Evolutionary conservation across 139 green algal genomes (phyloP), one percentile per base, ranked within the genome.

Genomic region (Yamagishiella unicocca): DNA sequence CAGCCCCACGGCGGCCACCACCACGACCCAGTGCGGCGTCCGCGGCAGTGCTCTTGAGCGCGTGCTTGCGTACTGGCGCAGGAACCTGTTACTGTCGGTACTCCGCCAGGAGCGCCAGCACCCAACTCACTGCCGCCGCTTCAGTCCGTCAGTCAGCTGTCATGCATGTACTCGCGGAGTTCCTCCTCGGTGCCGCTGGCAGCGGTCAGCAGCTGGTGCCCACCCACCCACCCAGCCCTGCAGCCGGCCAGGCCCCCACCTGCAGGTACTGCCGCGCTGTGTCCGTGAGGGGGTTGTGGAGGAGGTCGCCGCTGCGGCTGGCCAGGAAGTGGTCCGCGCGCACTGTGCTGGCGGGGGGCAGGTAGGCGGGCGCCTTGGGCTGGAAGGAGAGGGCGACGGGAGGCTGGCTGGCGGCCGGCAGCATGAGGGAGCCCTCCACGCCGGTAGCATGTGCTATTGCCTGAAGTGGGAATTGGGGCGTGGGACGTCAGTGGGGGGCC

Each of bases 251-350:
- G 53, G 25, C 12, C 66, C 24, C 17, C 25, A 80, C 82, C 82
- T 87, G 38, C 45, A 90, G 87, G 61, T 88, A 90, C 37, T 75
- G 55, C 25, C 73, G 61, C 0, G 87, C 80, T 1, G 82, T 62
- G 21, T 87, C 85, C 37, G 85, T 90, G 25, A 88, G 64, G 45
- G 89, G 89, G 25, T 82, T 82, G 45, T 83, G 80, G 37, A 73
- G 45, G 42, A 90, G 35, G 6, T 66, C 66, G 9, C 67, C 64
- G 10, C 1, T 67, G 22, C 64, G 80, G 24, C 82, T 43, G 29
- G 81, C 66, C 66, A 88, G 84, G 66, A 87, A 89, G 29, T 74
- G 38, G 9, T 85, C 85, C 37, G 84, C 81, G 0, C 81, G 64
- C 35, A 61, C 25, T 4, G 67, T 84, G 19, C 40, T 85, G 38